Percentiles rank a stretch among this genome's conserved stretches.
These are phyloP conservation scores for Elsinoe arachidis DNA, from an alignment of 2,329 filamentous ascomycete genomes.

Conservation along the genomic window DNA sequence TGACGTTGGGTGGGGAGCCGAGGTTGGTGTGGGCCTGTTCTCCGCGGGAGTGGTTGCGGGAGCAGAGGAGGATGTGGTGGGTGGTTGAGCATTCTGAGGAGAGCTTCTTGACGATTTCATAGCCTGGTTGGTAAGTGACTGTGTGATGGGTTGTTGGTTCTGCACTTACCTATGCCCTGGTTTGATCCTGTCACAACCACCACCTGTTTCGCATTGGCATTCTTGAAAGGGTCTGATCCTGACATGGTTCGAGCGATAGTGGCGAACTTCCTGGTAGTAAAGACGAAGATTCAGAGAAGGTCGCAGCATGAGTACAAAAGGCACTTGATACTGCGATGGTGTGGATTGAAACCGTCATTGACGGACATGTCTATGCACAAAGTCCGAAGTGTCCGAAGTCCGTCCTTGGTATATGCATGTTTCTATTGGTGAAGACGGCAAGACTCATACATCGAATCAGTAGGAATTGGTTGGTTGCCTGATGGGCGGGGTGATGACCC, in stretches of 20 bases:
- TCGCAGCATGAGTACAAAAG: not conserved
- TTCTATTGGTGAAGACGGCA: too few relatives aligned
- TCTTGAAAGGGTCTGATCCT: too few relatives aligned
- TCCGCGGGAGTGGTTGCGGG: not conserved
- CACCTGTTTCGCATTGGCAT: not conserved
- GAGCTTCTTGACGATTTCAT: conserved; percentile 7
- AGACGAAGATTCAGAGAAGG: too few relatives aligned
- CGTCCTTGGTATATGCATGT: too few relatives aligned
- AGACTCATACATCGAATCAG: too few relatives aligned
- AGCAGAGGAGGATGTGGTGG: conserved; percentile 8
- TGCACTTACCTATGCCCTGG: not conserved
- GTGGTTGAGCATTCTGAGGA: not conserved
- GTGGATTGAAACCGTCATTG: not conserved
- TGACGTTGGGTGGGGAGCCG: not conserved
- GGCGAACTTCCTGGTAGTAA: too few relatives aligned
- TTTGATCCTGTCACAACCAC: not conserved
- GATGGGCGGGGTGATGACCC: not conserved
- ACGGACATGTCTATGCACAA: too few relatives aligned
- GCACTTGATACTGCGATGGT: not conserved
- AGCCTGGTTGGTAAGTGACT: not conserved
- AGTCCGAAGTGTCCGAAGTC: too few relatives aligned
- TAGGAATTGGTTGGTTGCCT: not conserved
- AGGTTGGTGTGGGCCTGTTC: not conserved
- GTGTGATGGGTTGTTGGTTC: too few relatives aligned
- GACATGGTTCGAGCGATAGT: too few relatives aligned